A percentile compares a stretch with the other conserved stretches of the same genome.
phyloP scores from a whole-genome alignment of 2,329 filamentous ascomycete genomes.

The Rachicladosporium sp. region DNA sequence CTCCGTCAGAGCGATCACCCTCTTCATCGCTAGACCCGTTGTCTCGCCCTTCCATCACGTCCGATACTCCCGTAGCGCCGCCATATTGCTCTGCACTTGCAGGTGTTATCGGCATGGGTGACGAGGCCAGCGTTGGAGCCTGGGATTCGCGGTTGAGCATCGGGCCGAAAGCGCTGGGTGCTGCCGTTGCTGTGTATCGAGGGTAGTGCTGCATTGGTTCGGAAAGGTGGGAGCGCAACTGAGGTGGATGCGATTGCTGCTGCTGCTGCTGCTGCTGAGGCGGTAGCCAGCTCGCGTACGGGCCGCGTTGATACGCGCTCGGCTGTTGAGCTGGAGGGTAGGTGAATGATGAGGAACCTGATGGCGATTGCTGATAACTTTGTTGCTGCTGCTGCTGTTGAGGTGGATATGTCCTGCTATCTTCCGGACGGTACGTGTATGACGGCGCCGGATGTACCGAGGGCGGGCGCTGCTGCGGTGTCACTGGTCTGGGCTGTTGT shows the following conservation, averaged over 20 bases:
- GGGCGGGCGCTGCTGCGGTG: no score
- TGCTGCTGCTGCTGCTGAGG: slow-evolving; percentile 9
- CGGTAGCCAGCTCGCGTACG: slow-evolving; percentile 4
- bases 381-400: slow-evolving; percentile 3
- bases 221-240: neutral
- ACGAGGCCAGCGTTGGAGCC: slow-evolving; percentile 1
- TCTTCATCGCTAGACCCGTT: slow-evolving; percentile 11
- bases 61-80: no score
- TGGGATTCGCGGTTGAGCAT: no score
- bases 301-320: neutral
- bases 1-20: slow-evolving; percentile 5
- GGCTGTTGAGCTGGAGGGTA: slow-evolving; percentile 7
- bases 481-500: no score
- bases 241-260: slow-evolving; percentile 2
- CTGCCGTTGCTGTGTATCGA: no score
- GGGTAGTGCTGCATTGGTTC: no score
- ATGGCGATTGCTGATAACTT: slow-evolving; percentile 2
- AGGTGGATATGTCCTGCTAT: neutral
- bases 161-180: no score
- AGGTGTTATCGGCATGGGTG: slow-evolving; percentile 1
- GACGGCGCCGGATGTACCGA: no score
- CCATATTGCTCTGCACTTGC: neutral
- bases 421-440: no score
- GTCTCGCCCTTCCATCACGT: no score
- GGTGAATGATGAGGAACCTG: slow-evolving; percentile 4